These are phyloP conservation scores for Termitomyces sp. DNA, from an alignment of 768 basidiomycete genomes.

Conservation along the genomic window DNA sequence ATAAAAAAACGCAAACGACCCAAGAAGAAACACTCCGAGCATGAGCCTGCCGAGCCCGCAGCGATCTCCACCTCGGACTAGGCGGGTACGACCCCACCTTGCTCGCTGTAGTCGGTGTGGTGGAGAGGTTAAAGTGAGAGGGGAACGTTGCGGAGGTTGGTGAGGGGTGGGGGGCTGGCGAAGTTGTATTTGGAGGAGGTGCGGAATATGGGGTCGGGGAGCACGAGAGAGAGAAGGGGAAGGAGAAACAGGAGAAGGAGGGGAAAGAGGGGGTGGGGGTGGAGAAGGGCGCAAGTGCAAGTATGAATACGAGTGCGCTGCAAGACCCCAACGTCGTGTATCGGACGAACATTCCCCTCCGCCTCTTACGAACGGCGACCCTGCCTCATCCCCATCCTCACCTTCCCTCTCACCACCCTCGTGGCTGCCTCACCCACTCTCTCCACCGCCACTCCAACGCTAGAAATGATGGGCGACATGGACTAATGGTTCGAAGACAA, in stretches of 20 bases:
- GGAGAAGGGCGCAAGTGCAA: not conserved
- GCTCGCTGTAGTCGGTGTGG: conserved; percentile 65
- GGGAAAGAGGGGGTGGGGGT: not conserved
- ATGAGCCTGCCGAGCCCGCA: not conserved
- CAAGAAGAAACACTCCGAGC: conserved; percentile 7
- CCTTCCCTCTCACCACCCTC: not conserved
- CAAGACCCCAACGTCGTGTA: not conserved
- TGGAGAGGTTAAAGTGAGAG: conserved; percentile 58
- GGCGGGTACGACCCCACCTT: conserved; percentile 51
- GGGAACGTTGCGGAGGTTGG: conserved; percentile 69
- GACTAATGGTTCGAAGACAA: conserved; percentile 55
- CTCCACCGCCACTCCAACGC: not conserved
- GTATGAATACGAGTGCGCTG: not conserved
- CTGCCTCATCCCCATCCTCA: not conserved
- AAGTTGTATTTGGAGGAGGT: not conserved
- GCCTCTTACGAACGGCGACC: not conserved
- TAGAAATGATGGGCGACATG: conserved; percentile 14
- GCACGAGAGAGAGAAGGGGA: not conserved
- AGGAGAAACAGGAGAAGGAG: no score
- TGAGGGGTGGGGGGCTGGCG: conserved; percentile 22
- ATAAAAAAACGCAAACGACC: conserved; percentile 19
- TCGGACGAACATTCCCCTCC: not conserved
- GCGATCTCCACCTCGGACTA: not conserved
- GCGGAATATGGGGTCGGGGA: not conserved
- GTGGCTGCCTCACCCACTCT: no score